These are phyloP conservation scores for Hanseniaspora taiwanica DNA, from an alignment of 805 yeast species.

Conservation along the genomic window DNA sequence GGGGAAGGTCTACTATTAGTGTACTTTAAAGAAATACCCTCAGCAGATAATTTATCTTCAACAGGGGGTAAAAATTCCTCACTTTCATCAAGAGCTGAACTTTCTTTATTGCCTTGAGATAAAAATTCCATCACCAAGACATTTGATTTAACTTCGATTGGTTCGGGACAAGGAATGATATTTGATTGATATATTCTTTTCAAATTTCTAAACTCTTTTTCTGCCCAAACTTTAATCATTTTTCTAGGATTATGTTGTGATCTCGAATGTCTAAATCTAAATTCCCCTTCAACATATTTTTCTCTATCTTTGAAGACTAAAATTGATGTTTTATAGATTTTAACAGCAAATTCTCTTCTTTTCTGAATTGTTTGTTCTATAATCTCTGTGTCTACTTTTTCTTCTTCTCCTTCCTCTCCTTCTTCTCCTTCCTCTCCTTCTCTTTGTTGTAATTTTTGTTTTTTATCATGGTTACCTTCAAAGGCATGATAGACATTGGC, in stretches of 20 bases:
- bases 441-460: not conserved
- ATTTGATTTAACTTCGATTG: constrained; percentile 76
- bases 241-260: constrained; percentile 87
- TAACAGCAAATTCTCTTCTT: constrained; percentile 63
- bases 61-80: no score
- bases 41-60: constrained; percentile 5
- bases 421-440: constrained; percentile 1
- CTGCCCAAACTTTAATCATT: constrained; percentile 98
- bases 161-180: constrained; percentile 81
- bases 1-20: constrained; percentile 51
- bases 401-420: constrained; percentile 2
- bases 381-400: not conserved
- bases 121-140: constrained; percentile 91
- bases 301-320: constrained; percentile 95
- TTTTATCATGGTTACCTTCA: constrained; percentile 20
- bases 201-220: constrained; percentile 87
- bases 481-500: constrained; percentile 92
- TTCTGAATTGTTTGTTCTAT: not conserved
- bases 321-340: constrained; percentile 91
- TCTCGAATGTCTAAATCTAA: constrained; percentile 75
- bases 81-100: no score
- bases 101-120: constrained; percentile 37
- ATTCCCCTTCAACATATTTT: constrained; percentile 92
- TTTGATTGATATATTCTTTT: constrained; percentile 69
- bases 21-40: constrained; percentile 35